Percentiles rank a stretch among this genome's conserved stretches.
Evolutionary conservation across 805 yeast genomes (phyloP).

Genomic region (Ogataea nitratoaversa): DNA sequence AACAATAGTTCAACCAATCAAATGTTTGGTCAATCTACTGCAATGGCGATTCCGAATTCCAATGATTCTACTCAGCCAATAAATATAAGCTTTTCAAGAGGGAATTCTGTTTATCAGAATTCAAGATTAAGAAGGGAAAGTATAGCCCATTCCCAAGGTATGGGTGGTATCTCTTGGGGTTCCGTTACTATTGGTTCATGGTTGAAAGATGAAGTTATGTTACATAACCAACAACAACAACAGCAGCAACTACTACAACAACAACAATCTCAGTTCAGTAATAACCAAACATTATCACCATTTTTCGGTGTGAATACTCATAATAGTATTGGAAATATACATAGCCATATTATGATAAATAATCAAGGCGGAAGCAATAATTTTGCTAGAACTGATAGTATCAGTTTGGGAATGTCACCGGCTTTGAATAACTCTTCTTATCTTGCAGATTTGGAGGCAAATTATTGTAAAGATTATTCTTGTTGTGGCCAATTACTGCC

Average conservation of each 20-base stretch:
- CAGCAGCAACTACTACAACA: no score
- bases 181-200: constrained; percentile 92
- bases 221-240: constrained; percentile 30
- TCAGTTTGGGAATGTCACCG: constrained; percentile 48
- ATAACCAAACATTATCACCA: constrained; percentile 17
- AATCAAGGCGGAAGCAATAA: constrained; percentile 16
- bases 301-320: constrained; percentile 15
- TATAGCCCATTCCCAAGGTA: constrained; percentile 93
- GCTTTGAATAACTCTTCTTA: constrained; percentile 72
- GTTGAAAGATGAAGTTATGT: constrained; percentile 89
- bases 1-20: constrained; percentile 1
- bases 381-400: constrained; percentile 26
- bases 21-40: constrained; percentile 28
- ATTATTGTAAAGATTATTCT: constrained; percentile 92
- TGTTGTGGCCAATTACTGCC: constrained; percentile 95
- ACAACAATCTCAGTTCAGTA: constrained; percentile 12
- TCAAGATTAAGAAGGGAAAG: constrained; percentile 78
- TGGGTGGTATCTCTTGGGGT: constrained; percentile 98
- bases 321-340: constrained; percentile 1
- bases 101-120: constrained; percentile 35
- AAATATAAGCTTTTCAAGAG: constrained; percentile 33
- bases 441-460: constrained; percentile 89
- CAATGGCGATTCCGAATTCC: constrained; percentile 30
- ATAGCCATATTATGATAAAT: constrained; percentile 5
- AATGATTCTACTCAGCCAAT: constrained; percentile 33